phyloP scores from a whole-genome alignment of 305 asterid species.

The Galium porrigens region DNA sequence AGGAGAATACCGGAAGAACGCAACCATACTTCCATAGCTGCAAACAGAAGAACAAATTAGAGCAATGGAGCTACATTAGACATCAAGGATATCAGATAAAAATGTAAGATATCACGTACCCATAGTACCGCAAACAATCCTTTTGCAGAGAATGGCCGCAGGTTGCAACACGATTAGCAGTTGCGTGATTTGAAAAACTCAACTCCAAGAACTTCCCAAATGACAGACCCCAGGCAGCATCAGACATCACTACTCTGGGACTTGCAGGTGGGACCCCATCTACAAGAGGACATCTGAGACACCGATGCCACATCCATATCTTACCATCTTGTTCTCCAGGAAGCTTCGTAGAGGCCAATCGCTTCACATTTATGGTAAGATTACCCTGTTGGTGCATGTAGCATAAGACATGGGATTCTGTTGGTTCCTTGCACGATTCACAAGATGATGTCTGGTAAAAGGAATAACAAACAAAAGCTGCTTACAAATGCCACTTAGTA shows the following conservation, averaged over 20 bases:
- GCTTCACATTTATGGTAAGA: conserved; percentile 66
- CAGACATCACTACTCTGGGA: conserved; percentile 67
- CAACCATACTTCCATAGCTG: conserved; percentile 83
- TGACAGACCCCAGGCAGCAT: conserved; percentile 96
- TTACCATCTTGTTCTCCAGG: conserved; percentile 79
- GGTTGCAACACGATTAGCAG: conserved; percentile 83
- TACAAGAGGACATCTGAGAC: conserved; percentile 52
- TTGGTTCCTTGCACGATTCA: conserved; percentile 66
- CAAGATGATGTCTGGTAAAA: conserved; percentile 53
- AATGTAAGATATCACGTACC: conserved; percentile 29
- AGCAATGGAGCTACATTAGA: background rate
- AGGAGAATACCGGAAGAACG: conserved; percentile 74
- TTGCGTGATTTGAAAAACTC: conserved; percentile 75
- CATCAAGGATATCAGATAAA: conserved; percentile 1
- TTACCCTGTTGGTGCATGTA: conserved; percentile 82
- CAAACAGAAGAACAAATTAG: conserved; percentile 10
- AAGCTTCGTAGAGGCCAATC: conserved; percentile 46
- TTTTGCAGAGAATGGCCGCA: conserved; percentile 96
- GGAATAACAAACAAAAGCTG: conserved; percentile 12
- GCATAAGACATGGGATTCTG: conserved; percentile 73
- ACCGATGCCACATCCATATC: conserved; percentile 99
- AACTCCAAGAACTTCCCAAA: conserved; percentile 96
- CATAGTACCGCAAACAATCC: conserved; percentile 89
- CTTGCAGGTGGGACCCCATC: conserved; percentile 90
- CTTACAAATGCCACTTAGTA: conserved; percentile 3